Base-by-base conservation (phyloP, 257 asterid genomes). In the Rauvolfia tetraphylla region DNA sequence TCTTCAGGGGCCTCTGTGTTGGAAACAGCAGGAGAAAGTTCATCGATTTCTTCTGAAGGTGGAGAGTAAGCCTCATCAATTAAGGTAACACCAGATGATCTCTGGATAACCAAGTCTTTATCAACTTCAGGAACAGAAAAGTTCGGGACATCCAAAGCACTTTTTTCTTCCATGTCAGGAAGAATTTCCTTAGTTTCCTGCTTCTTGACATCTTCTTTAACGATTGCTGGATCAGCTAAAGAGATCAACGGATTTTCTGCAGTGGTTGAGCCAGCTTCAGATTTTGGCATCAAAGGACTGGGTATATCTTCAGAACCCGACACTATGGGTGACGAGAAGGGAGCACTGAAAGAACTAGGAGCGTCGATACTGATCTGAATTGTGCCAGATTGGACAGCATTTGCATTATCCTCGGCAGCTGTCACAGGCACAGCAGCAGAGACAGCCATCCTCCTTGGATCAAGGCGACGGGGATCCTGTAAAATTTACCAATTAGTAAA, bases 381-480 rank as follows among this genome's bases (percentile, higher is more conserved):
- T 70, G 72, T 79, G 53, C 62, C 79, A 84, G 84, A 33, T 53
- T 87, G 93, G 63, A 79, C 20, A 71, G 90, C 65, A 84, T 76
- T 82, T 67, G 80, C 74, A 79, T 67, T 85, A 80, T 90, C 88
- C 79, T 95, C 99, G 78, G 81, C 71, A 75, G 68, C 63, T 62
- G 83, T 56, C 49, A 89, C 77, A 69, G 90, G 89, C 78, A 80
- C 86, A 82, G 87, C 93, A 80, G 65, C 85, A 82, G 92, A 81
- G 68, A 79, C 89, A 41, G 83, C 79, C 80, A 70, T 67, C 71
- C 96, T 94, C 81, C 98, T 86, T 12, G 99, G 98, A 83, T 93
- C 99, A 83, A 87, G 97, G 69, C 98, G 99, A 33, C 99, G 98
- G 71, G 98, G 98, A 86, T 95, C 99, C 99, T 95, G 90, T 67